Base-by-base conservation (phyloP, 495 filamentous ascomycete species). In the Evansstolkia leycettana region DNA sequence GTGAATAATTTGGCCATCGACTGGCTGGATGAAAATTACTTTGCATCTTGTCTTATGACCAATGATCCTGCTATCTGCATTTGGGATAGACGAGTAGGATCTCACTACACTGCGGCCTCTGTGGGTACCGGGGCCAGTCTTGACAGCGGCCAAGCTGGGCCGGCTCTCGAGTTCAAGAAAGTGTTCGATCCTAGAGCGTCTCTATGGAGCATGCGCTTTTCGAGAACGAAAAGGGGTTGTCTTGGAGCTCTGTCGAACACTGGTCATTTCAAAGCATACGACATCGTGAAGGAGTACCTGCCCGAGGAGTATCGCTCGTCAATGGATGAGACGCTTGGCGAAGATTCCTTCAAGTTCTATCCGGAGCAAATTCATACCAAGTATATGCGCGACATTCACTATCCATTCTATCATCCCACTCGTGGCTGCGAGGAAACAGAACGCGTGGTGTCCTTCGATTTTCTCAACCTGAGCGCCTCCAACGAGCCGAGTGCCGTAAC, bases 1-100 rank as follows among this genome's bases (percentile, higher is more conserved):
- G 86, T 87, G 28, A 84, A 94, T 48, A 93, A 94, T 42, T 56
- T 96, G 32, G 78, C 86, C 17, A 87, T 96, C 40, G 84, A 98
- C 55, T 82, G 80, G 44, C 67, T 80, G 8, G 84, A 96, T 54
- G 77, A 84, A 47, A 94, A 95, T 47, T 94, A 94, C 48, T 94
- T 96, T 55, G 84, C 87, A 0, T 93, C 87, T 5, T 84, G 82
- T n/a, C 74, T 74, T 8, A 60, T 82, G 54, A 52, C 75, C 48
- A 57, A 76, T 49, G 67, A 92, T 55, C 56, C 76, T 12, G 69
- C 68, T 2, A 70, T 96, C 36, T 82, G 80, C 42, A 69, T 96
- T 11, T 98, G 90, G 90, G 90, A 98, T 55, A 73, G 78, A 12
- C 79, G 90, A 10, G 77, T 76, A 31, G 70, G 76, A 7, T 49